Percentiles rank a stretch among this genome's conserved stretches.
These are phyloP conservation scores for Calonectria honghensis DNA, from an alignment of 2,329 filamentous ascomycete genomes.

Conservation along the genomic window DNA sequence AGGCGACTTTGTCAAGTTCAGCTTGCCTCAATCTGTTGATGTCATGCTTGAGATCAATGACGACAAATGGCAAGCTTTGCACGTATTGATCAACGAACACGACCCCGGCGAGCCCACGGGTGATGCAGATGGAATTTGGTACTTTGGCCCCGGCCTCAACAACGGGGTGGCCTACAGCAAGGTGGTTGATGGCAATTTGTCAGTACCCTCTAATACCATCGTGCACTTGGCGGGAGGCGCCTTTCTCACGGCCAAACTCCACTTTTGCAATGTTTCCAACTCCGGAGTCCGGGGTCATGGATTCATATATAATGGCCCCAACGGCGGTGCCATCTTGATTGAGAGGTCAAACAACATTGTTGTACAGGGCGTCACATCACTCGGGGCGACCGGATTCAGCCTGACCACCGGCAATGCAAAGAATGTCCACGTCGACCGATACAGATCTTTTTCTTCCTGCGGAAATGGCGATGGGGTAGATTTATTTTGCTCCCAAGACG, in stretches of 20 bases:
- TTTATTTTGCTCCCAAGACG: conserved; percentile 42
- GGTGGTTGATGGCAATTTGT: conserved; percentile 42
- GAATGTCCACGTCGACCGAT: conserved; percentile 46
- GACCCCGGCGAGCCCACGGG: conserved; percentile 42
- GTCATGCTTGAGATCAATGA: conserved; percentile 52
- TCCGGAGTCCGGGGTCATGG: conserved; percentile 51
- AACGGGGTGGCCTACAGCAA: conserved; percentile 46
- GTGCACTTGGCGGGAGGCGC: conserved; percentile 46
- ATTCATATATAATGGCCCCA: conserved; percentile 43
- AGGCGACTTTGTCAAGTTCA: conserved; percentile 31
- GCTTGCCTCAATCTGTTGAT: conserved; percentile 34
- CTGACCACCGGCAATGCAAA: conserved; percentile 47
- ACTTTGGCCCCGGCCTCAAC: conserved; percentile 54
- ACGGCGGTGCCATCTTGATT: conserved; percentile 39
- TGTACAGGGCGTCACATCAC: conserved; percentile 48
- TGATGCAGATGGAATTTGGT: conserved; percentile 46
- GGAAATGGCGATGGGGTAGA: conserved; percentile 55
- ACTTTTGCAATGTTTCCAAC: conserved; percentile 43
- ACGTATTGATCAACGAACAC: conserved; percentile 52
- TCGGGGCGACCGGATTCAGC: conserved; percentile 46
- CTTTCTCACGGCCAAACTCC: conserved; percentile 46
- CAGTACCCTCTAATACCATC: conserved; percentile 42
- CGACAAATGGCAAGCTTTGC: conserved; percentile 54
- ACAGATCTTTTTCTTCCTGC: conserved; percentile 47
- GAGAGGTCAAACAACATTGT: conserved; percentile 43